Percentiles rank a stretch among this genome's conserved stretches.
Conservation (phyloP, 768 basidiomycete species). For the Sporobolomyces phaffii region DNA sequence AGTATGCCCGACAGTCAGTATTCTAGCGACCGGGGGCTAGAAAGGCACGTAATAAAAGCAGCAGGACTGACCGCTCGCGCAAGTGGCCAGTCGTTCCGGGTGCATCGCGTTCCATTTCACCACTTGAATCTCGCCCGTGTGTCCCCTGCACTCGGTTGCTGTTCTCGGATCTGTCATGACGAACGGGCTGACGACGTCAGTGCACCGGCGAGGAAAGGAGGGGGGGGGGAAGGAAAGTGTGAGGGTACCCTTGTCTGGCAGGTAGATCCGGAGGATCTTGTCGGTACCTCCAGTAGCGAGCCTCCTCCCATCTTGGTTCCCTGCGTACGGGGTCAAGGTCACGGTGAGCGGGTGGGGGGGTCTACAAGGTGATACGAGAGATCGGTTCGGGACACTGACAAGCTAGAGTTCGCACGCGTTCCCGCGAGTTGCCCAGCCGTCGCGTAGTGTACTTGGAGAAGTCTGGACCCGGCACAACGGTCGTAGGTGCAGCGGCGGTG, state of each 20-base stretch:
- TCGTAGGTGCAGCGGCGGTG: neutral
- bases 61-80: conserved; percentile 17
- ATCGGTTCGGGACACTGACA: conserved; percentile 5
- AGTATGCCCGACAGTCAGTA: neutral
- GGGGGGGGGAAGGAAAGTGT: neutral
- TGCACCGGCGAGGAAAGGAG: too few relatives aligned
- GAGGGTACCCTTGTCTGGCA: conserved; percentile 32
- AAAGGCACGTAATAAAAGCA: too few relatives aligned
- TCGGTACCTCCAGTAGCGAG: conserved; percentile 28
- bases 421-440: conserved; percentile 10
- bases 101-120: conserved; percentile 34
- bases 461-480: neutral
- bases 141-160: conserved; percentile 29
- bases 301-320: conserved; percentile 34
- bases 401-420: conserved; percentile 17
- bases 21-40: neutral
- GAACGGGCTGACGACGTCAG: neutral
- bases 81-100: conserved; percentile 30
- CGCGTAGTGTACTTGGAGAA: conserved; percentile 12
- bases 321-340: neutral
- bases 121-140: conserved; percentile 24
- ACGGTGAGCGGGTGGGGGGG: too few relatives aligned
- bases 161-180: conserved; percentile 9
- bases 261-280: conserved; percentile 28
- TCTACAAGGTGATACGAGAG: accelerated